Base-by-base conservation (phyloP, 1,284 basidiomycete genomes). In the Volvariella surrecta region DNA sequence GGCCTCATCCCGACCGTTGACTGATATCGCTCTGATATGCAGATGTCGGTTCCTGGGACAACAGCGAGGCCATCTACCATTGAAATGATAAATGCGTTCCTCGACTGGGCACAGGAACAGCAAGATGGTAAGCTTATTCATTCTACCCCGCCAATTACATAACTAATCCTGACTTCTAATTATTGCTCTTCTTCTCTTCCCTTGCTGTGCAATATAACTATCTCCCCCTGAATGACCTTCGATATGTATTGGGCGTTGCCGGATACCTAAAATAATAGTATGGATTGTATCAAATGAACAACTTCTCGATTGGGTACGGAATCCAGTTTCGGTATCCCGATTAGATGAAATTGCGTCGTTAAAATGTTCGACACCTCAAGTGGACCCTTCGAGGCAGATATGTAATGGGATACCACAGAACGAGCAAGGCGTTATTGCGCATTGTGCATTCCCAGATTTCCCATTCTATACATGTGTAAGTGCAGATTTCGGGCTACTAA, bases 231-330 rank as follows among this genome's bases (percentile, higher is more conserved):
- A 28, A 6, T 28, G 6, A 6, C 24, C 24, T 6, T 28, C 6
- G 11, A 6, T 6, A 28, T 28, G 6, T 28, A 28, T 6, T 28
- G 24, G 24, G 11, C 24, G 24, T n/a, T n/a, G n/a, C 2, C 17
- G 8, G 21, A 16, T 40, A 20, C 13, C 15, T 30, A 4, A 21
- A 28, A 32, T n/a, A 15, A 13, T 42, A 79, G 82, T 83, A 1
- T 89, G 85, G 85, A 84, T 89, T 50, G 77, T 89, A 19, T 81
- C 79, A 4, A 80, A 72, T 52, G 74, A 76, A 49, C 85, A 89
- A 62, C 70, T 89, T 2, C 72, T 89, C 19, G 76, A 71, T 17
- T 90, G 84, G 83, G 76, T 87, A 40, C 66, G 67, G 52, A 75
- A 89, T 60, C 88, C 88, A 0, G 74, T 78, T 1, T 73, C 81